Conservation (phyloP, 2,329 filamentous ascomycete genomes). For the Ramichloridium luteum region DNA sequence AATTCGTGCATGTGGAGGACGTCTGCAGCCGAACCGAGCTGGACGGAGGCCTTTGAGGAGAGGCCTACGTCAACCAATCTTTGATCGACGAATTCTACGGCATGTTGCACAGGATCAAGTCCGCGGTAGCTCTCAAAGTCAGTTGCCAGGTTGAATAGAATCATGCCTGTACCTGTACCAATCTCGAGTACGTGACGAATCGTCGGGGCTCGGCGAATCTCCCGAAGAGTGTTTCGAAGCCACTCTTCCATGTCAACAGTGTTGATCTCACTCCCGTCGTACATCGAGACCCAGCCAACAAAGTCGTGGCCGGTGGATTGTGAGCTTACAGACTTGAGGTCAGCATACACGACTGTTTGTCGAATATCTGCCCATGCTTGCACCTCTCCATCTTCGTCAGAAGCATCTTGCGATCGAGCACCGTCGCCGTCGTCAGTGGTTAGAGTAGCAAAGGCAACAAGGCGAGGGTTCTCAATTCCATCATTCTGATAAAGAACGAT, state of each 20-base stretch:
- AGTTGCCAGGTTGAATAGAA: constrained; percentile 8
- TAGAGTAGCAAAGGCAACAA: no score
- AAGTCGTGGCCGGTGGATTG: constrained; percentile 9
- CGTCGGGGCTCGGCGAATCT: constrained; percentile 10
- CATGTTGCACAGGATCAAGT: constrained; percentile 3
- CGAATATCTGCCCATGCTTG: no score
- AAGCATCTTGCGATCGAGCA: no score
- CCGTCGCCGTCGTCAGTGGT: no score
- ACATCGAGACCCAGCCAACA: constrained; percentile 10
- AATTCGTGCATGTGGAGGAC: constrained; percentile 4
- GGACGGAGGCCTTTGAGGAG: constrained; percentile 3
- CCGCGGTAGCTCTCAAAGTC: constrained; percentile 4
- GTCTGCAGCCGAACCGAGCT: constrained; percentile 7
- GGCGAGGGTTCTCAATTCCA: no score
- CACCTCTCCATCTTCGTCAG: no score
- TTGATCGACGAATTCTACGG: constrained; percentile 3
- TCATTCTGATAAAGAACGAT: constrained; percentile 2
- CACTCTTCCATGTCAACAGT: constrained; percentile 8
- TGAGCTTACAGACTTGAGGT: no score
- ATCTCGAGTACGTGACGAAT: constrained; percentile 9
- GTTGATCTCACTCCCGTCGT: constrained; percentile 5
- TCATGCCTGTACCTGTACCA: constrained; percentile 9
- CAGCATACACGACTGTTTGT: no score
- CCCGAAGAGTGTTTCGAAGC: constrained; percentile 8
- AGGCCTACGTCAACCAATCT: constrained; percentile 2